Evolutionary conservation across 805 yeast genomes (phyloP).

Genomic region (Clavispora carvajalis): DNA sequence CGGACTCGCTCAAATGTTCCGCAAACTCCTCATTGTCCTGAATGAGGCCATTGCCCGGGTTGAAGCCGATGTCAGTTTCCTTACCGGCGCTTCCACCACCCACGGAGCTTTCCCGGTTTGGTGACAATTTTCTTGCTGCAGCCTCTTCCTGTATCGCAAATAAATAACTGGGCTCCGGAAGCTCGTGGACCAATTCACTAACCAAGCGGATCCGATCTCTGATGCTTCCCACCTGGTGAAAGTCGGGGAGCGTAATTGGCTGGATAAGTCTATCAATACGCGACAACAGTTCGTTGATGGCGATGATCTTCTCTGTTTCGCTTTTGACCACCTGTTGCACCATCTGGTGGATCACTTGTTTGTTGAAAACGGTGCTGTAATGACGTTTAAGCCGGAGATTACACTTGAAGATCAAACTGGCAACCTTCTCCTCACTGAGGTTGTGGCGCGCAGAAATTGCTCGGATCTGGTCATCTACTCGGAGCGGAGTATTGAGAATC

Average conservation of each 20-base stretch:
- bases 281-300: conserved; percentile 24
- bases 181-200: conserved; percentile 20
- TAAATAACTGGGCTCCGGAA: conserved; percentile 32
- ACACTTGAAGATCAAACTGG: conserved; percentile 18
- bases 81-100: too few relatives aligned
- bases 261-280: conserved; percentile 16
- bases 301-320: conserved; percentile 24
- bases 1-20: not conserved
- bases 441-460: conserved; percentile 8
- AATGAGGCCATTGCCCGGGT: not conserved
- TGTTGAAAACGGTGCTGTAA: conserved; percentile 21
- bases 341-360: conserved; percentile 31
- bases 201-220: conserved; percentile 16
- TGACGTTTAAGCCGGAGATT: conserved; percentile 23
- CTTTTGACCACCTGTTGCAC: conserved; percentile 31
- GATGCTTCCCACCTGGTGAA: conserved; percentile 11
- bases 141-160: conserved; percentile 12
- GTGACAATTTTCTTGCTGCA: conserved; percentile 1
- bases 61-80: too few relatives aligned
- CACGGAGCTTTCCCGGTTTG: too few relatives aligned
- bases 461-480: conserved; percentile 14
- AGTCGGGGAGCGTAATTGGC: conserved; percentile 26
- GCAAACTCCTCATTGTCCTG: not conserved
- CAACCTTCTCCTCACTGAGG: conserved; percentile 10
- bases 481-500: conserved; percentile 24